Percentiles rank a stretch among this genome's conserved stretches.
phyloP scores from a whole-genome alignment of 345 rosid species.

The Linum trigynum region DNA sequence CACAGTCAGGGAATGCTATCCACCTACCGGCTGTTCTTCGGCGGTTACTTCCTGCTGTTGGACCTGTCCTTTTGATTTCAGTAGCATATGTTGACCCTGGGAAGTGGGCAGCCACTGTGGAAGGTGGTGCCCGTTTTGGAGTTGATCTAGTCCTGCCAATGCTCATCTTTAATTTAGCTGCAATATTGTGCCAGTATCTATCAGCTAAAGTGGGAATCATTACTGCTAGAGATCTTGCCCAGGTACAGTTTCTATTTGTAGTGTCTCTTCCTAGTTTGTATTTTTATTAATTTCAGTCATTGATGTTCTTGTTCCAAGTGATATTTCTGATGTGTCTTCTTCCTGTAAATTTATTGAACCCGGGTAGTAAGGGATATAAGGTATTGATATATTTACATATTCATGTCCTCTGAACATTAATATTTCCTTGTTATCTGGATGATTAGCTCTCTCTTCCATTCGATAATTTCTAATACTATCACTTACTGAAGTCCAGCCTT shows the following conservation, averaged over 20 bases:
- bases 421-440: too few species aligned
- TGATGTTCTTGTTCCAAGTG: too few species aligned
- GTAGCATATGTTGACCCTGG: conserved; percentile 90
- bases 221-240: conserved; percentile 79
- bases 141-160: conserved; percentile 50
- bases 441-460: too few species aligned
- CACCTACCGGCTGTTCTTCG: conserved; percentile 32
- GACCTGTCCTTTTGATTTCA: conserved; percentile 70
- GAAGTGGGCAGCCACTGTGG: conserved; percentile 84
- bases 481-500: background rate
- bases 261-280: too few species aligned
- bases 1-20: conserved; percentile 33
- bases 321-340: too few species aligned
- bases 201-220: conserved; percentile 65
- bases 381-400: too few species aligned
- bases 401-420: too few species aligned
- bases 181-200: conserved; percentile 81
- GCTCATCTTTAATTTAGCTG: conserved; percentile 70
- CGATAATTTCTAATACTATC: too few species aligned
- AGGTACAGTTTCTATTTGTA: conserved; percentile 35
- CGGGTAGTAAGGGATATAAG: too few species aligned
- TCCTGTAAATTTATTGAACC: too few species aligned
- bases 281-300: too few species aligned
- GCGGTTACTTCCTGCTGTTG: conserved; percentile 51
- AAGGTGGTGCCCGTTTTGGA: conserved; percentile 91